Percentiles rank a stretch among this genome's conserved stretches.
These are phyloP conservation scores for Fusarium scirpi DNA, from an alignment of 2,329 filamentous ascomycete genomes.

Conservation along the genomic window DNA sequence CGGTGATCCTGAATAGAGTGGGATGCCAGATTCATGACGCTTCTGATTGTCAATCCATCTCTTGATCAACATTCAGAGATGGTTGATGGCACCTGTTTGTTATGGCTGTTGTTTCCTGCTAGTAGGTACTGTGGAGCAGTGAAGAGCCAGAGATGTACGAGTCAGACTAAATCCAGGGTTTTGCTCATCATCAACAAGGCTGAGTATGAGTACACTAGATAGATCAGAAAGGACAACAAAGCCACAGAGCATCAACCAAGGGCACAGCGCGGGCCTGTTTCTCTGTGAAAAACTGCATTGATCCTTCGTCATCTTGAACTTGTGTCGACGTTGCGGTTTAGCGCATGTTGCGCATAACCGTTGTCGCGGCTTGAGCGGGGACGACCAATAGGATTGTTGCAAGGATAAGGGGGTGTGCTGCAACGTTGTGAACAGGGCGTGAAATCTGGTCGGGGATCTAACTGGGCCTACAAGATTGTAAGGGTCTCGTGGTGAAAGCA, in stretches of 20 bases:
- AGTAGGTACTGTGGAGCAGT: not conserved
- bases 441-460: conserved; percentile 20
- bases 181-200: conserved; percentile 26
- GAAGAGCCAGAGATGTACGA: not conserved
- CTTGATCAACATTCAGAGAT: not conserved
- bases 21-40: not conserved
- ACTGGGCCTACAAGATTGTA: conserved; percentile 28
- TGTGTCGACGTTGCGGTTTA: conserved; percentile 61
- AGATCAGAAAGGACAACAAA: conserved; percentile 11
- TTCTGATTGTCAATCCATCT: not conserved
- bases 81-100: not conserved
- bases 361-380: conserved; percentile 56
- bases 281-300: conserved; percentile 55
- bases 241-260: conserved; percentile 29
- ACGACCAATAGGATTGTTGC: conserved; percentile 55
- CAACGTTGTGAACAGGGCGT: conserved; percentile 24
- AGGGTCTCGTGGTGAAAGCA: conserved; percentile 36
- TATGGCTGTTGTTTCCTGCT: not conserved
- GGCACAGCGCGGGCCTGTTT: conserved; percentile 47
- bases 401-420: conserved; percentile 45
- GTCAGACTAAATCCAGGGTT: conserved; percentile 8
- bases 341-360: conserved; percentile 67
- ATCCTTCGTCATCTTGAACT: conserved; percentile 59
- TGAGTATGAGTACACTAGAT: not conserved
- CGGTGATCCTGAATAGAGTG: conserved; percentile 1